A percentile compares a stretch with the other conserved stretches of the same genome.
phyloP scores from a whole-genome alignment of 2,329 filamentous ascomycete species.

The Leptographium lundbergii region DNA sequence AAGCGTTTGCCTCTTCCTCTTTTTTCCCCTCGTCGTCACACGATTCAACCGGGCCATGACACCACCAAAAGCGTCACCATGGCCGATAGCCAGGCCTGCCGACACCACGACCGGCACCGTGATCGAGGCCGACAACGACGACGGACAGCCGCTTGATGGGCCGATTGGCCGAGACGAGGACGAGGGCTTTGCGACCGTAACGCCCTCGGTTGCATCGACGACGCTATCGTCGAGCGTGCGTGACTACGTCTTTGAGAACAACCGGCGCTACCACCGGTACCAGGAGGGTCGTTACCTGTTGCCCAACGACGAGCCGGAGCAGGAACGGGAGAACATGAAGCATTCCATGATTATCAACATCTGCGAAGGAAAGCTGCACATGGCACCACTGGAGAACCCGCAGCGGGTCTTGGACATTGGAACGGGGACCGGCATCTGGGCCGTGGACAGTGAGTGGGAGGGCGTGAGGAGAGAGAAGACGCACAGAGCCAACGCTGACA shows the following conservation, averaged over 20 bases:
- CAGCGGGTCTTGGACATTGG: slow-evolving; percentile 16
- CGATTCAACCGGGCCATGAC: no score
- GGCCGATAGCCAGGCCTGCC: not conserved
- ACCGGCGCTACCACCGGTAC: slow-evolving; percentile 17
- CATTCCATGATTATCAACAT: slow-evolving; percentile 38
- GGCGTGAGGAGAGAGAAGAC: not conserved
- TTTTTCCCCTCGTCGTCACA: no score
- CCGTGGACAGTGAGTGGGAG: slow-evolving; percentile 11
- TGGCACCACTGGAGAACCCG: slow-evolving; percentile 25
- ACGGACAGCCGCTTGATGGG: not conserved
- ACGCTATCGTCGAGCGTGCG: slow-evolving; percentile 15
- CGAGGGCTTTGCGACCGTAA: slow-evolving; percentile 7
- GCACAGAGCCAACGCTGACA: not conserved
- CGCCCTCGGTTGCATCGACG: slow-evolving; percentile 11
- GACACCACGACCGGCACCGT: not conserved
- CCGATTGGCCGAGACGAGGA: not conserved
- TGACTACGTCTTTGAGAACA: slow-evolving; percentile 16
- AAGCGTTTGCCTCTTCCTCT: no score
- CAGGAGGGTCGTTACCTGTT: slow-evolving; percentile 16
- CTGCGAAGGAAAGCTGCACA: slow-evolving; percentile 34
- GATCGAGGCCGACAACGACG: slow-evolving; percentile 9
- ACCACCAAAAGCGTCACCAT: not conserved
- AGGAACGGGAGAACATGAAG: slow-evolving; percentile 33
- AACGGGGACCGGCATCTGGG: slow-evolving; percentile 17
- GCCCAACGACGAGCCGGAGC: slow-evolving; percentile 29